Evolutionary conservation across 345 rosid genomes (phyloP).

Genomic region (Reutealis trisperma): DNA sequence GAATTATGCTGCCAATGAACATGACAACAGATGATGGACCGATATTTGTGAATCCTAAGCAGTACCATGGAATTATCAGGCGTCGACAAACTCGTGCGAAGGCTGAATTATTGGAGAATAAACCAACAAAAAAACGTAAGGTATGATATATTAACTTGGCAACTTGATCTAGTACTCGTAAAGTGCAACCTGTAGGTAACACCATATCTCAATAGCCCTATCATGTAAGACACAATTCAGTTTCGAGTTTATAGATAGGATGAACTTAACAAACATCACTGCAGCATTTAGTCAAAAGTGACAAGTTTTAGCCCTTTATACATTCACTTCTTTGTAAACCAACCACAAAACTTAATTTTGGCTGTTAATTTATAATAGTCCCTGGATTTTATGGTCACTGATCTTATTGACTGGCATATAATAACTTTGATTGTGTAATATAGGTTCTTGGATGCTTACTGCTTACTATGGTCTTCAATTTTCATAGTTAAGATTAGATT

Average conservation of each 20-base stretch:
- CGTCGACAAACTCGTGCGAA: slow-evolving; percentile 87
- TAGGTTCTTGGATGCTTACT: background rate
- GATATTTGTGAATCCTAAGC: slow-evolving; percentile 90
- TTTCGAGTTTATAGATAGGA: background rate
- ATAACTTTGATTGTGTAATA: background rate
- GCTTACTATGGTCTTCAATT: background rate
- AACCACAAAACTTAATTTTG: background rate
- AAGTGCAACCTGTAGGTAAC: background rate
- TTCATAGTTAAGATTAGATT: background rate
- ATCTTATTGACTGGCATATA: background rate
- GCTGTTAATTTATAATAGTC: background rate
- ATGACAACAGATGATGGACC: slow-evolving; percentile 75
- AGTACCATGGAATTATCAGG: slow-evolving; percentile 91
- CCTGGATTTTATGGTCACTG: background rate
- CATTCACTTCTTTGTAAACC: background rate
- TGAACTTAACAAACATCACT: too few relatives aligned
- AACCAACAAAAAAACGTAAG: slow-evolving; percentile 53
- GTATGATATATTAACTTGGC: slow-evolving; percentile 35
- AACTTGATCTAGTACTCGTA: background rate
- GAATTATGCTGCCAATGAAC: slow-evolving; percentile 81
- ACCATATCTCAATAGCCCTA: background rate
- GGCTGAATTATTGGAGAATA: slow-evolving; percentile 64
- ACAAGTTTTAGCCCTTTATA: background rate
- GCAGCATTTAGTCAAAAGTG: background rate
- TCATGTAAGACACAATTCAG: background rate